Evolutionary conservation across 2,329 filamentous ascomycete species (phyloP), one percentile per base, ranked within the genome.

Genomic region (Clarireedia sp.): DNA sequence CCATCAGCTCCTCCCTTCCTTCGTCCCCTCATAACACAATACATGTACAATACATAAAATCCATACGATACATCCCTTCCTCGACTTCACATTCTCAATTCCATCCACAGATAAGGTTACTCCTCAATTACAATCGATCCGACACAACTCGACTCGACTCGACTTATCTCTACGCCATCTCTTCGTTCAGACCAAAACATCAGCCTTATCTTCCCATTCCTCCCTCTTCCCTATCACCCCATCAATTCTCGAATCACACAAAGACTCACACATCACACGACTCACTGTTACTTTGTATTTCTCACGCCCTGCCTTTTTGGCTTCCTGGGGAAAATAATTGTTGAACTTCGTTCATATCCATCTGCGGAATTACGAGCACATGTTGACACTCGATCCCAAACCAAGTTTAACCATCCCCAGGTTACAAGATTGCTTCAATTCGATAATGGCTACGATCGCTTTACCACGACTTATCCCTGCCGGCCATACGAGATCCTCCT

Each of bases 401-500:
- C 9, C 44, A 40, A 33, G 23, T 5, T 45, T 37, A 26, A 19
- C 50, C 26, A 26, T 46, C 3, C 19, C 50, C 26, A 37, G 50
- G 9, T 33, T 54, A n/a, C 51, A 54, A 48, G 33, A 48, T 48
- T 54, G 36, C 43, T 54, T 54, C 51, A 54, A 41, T 17, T 48
- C 53, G 5, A 52, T 46, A 14, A 70, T 70, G 68, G 64, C 68
- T 46, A 68, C 67, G 38, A 66, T 69, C 56, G 66, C 68, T 51
- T 62, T 69, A 19, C 65, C 67, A 10, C 57, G 67, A 23, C 66
- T 65, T 8, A 60, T 68, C 8, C 56, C 62, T 33, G 23, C 63
- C 12, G 59, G 57, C 1, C 64, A 65, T 41, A 60, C 62, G 19
- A 62, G 62, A 56, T 60, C 65, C 17, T 69, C 81, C 45, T 77